These are phyloP conservation scores for Blastomyces percursus DNA, from an alignment of 2,329 filamentous ascomycete species.

Conservation along the genomic window DNA sequence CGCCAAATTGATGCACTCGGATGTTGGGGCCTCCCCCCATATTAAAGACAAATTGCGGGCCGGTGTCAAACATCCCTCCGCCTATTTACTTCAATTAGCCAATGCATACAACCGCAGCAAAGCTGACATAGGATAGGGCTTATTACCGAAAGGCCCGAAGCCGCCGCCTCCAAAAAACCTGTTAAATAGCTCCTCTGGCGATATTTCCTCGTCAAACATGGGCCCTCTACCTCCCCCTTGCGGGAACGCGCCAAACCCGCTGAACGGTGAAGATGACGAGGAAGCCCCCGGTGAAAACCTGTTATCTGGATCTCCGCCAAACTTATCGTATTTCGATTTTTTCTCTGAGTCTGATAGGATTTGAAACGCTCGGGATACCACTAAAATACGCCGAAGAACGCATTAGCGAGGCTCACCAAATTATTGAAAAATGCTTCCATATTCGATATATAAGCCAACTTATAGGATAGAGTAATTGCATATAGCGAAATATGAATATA, in stretches of 20 bases:
- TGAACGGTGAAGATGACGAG: conserved; percentile 34
- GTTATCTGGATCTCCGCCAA: conserved; percentile 84
- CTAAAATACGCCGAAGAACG: conserved; percentile 24
- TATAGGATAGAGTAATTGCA: not conserved
- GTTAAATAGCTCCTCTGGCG: conserved; percentile 92
- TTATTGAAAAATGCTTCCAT: not conserved
- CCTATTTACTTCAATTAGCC: conserved; percentile 23
- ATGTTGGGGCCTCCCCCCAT: conserved; percentile 84
- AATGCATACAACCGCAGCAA: not conserved
- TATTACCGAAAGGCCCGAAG: conserved; percentile 56
- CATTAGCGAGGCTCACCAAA: conserved; percentile 4
- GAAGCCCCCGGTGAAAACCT: conserved; percentile 54
- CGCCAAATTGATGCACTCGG: conserved; percentile 91
- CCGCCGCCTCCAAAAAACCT: conserved; percentile 74
- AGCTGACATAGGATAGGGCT: conserved; percentile 4
- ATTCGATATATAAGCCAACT: not conserved
- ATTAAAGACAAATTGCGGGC: conserved; percentile 90
- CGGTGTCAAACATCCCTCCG: conserved; percentile 56
- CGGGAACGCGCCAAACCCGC: conserved; percentile 31
- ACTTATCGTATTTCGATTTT: conserved; percentile 75
- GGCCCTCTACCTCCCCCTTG: conserved; percentile 41
- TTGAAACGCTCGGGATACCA: conserved; percentile 89
- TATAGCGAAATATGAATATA: not conserved
- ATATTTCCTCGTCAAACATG: conserved; percentile 84
- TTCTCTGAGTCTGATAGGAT: conserved; percentile 90